Percentiles rank a stretch among this genome's conserved stretches.
Conservation (phyloP, 2,329 filamentous ascomycete species). For the Stagonosporopsis chrysanthemi region DNA sequence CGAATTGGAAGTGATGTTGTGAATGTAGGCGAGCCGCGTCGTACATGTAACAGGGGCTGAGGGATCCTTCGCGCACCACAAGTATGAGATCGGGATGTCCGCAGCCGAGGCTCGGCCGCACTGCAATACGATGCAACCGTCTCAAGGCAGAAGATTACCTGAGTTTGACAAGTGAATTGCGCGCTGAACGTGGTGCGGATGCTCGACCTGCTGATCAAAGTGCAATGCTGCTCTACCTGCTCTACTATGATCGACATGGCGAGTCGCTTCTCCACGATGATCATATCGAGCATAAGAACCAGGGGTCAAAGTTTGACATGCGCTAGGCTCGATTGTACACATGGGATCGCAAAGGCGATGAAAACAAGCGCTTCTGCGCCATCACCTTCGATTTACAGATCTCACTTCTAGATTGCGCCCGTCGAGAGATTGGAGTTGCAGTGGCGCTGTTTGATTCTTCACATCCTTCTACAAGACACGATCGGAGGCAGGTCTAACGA, state of each 20-base stretch:
- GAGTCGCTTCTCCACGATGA: neutral
- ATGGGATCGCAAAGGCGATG: conserved; percentile 6
- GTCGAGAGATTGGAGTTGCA: neutral
- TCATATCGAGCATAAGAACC: neutral
- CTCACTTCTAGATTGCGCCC: neutral
- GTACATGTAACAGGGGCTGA: neutral
- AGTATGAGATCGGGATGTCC: neutral
- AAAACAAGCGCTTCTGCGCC: conserved; percentile 3
- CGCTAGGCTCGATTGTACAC: neutral
- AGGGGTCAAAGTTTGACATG: neutral
- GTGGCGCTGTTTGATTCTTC: neutral
- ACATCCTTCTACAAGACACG: neutral
- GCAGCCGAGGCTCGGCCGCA: neutral
- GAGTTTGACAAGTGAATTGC: neutral
- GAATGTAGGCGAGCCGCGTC: conserved; percentile 1
- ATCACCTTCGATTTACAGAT: neutral
- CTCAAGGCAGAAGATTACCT: neutral
- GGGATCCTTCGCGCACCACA: conserved; percentile 12
- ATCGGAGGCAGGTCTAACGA: neutral
- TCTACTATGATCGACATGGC: conserved; percentile 15
- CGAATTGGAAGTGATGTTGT: conserved; percentile 1
- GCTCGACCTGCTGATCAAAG: conserved; percentile 2
- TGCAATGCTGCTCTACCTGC: neutral
- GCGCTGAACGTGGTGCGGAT: conserved; percentile 7
- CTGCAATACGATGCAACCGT: neutral